Conservation (phyloP, 305 asterid genomes). For the Fraxinus dipetala region DNA sequence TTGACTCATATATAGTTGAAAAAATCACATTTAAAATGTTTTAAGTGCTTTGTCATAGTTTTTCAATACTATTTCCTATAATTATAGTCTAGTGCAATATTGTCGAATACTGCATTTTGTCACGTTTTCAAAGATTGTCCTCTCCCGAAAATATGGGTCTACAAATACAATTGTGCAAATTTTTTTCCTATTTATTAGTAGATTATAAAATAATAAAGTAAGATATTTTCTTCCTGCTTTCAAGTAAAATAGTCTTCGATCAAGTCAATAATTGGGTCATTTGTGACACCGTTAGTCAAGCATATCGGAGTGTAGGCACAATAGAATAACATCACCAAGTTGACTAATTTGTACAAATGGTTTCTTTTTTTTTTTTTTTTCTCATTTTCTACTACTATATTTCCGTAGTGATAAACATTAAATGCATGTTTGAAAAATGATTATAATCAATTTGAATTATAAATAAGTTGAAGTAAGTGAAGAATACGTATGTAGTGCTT, state of each 20-base stretch:
- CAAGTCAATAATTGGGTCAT: background rate
- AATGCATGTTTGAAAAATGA: background rate
- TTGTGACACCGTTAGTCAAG: constrained; percentile 21
- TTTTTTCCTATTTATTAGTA: constrained; percentile 11
- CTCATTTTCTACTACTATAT: background rate
- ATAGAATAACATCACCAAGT: constrained; percentile 23
- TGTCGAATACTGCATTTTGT: too few species aligned
- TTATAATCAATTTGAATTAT: too few species aligned
- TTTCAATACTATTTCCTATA: background rate
- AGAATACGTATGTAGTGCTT: too few species aligned
- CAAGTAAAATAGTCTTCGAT: background rate
- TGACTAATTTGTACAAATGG: constrained; percentile 16
- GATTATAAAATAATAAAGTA: background rate
- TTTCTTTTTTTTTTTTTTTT: too few species aligned
- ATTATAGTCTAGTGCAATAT: background rate
- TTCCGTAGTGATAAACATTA: background rate
- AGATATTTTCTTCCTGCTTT: background rate
- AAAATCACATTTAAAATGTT: background rate
- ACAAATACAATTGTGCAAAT: constrained; percentile 5
- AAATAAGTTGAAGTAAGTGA: too few species aligned
- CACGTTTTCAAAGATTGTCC: too few species aligned
- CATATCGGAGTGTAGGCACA: constrained; percentile 19
- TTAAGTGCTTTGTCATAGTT: background rate
- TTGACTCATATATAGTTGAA: background rate
- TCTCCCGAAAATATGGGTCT: constrained; percentile 10